These are phyloP conservation scores for Raddia guianensis DNA, from an alignment of 176 grass and related monocot genomes.

Conservation along the genomic window DNA sequence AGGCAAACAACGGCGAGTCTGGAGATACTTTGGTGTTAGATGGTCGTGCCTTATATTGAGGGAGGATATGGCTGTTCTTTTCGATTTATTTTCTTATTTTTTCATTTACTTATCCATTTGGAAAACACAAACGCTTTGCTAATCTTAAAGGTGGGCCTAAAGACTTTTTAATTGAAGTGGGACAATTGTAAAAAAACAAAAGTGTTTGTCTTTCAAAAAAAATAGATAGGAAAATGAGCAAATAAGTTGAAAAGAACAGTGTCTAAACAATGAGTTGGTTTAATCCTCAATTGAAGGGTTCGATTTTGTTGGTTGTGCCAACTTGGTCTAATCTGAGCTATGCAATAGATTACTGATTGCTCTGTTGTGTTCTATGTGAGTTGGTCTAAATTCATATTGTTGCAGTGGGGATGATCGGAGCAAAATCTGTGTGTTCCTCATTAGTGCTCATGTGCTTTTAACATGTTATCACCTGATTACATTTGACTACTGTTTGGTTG, in stretches of 20 bases:
- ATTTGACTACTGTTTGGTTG: background rate
- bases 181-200: no score
- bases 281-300: background rate
- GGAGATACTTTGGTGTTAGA: background rate
- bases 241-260: no score
- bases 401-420: background rate
- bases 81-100: no score
- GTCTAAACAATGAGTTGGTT: background rate
- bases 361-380: background rate
- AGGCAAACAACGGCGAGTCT: background rate
- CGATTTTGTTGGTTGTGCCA: background rate
- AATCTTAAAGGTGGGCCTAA: no score
- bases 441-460: background rate
- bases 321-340: background rate
- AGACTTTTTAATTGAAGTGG: no score
- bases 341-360: background rate
- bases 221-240: no score
- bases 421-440: background rate
- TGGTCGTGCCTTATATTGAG: background rate
- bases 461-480: background rate
- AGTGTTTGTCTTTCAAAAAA: no score
- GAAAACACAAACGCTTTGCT: no score
- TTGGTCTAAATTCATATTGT: background rate
- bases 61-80: background rate
- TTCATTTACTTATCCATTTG: no score